phyloP scores from a whole-genome alignment of 345 rosid genomes.

The Ricinus communis region DNA sequence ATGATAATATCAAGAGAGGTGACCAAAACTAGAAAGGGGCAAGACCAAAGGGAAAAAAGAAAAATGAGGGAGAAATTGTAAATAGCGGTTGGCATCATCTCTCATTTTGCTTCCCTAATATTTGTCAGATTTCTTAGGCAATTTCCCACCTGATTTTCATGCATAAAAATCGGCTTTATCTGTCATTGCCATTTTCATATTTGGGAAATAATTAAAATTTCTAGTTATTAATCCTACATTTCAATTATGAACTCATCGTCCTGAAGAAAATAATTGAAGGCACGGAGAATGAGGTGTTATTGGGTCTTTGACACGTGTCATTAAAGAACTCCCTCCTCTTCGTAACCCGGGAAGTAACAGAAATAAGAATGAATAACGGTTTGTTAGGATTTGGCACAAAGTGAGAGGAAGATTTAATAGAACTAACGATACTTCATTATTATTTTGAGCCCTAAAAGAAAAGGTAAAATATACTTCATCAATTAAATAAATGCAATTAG shows the following conservation, averaged over 20 bases:
- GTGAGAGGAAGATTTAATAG: not conserved
- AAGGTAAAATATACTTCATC: too few species aligned
- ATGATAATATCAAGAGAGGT: not conserved
- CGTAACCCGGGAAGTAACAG: not conserved
- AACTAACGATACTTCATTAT: too few species aligned
- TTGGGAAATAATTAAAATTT: not conserved
- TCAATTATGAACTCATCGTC: not conserved
- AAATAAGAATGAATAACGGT: not conserved
- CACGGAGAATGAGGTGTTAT: not conserved
- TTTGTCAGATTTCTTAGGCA: not conserved
- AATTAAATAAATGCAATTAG: too few species aligned
- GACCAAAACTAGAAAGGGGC: conserved; percentile 13
- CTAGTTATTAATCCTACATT: not conserved
- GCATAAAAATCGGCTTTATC: conserved; percentile 25
- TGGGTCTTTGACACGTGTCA: conserved; percentile 9
- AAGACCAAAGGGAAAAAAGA: not conserved
- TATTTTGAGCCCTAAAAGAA: too few species aligned
- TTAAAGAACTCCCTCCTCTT: not conserved
- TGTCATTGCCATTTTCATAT: not conserved
- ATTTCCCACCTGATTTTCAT: conserved; percentile 16
- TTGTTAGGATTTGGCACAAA: not conserved
- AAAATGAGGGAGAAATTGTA: too few species aligned
- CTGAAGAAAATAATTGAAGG: not conserved
- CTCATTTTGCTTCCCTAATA: conserved; percentile 1
- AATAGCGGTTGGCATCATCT: conserved; percentile 34